phyloP scores from a whole-genome alignment of 441 rosid genomes.

The Erodium moschatum region DNA sequence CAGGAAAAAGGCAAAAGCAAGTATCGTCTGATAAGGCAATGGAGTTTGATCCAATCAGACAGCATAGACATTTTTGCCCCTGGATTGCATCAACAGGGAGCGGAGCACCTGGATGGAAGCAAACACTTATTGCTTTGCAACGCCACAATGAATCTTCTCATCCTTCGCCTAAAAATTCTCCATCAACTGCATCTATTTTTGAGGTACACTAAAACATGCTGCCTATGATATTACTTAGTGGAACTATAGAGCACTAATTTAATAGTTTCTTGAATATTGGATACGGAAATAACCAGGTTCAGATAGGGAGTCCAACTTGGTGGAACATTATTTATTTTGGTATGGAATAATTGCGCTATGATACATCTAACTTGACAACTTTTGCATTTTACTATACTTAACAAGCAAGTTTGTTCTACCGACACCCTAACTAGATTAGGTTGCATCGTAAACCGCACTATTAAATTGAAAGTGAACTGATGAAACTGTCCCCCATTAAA shows the following conservation, averaged over 20 bases:
- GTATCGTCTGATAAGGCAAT: conserved; percentile 32
- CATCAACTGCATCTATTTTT: conserved; percentile 42
- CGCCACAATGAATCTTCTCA: conserved; percentile 36
- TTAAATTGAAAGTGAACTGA: too few species aligned
- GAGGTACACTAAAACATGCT: conserved; percentile 37
- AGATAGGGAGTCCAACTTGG: neutral
- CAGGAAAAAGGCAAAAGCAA: conserved; percentile 34
- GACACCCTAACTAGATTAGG: too few species aligned
- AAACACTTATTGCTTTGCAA: conserved; percentile 60
- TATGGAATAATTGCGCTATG: neutral
- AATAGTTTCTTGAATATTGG: neutral
- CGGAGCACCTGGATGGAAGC: conserved; percentile 70
- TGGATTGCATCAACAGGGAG: conserved; percentile 64
- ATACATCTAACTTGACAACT: too few species aligned
- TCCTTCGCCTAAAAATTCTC: conserved; percentile 31
- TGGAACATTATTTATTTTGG: neutral
- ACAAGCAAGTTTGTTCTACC: too few species aligned
- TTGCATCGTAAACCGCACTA: too few species aligned
- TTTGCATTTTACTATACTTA: too few species aligned
- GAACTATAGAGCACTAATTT: neutral
- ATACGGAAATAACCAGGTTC: neutral
- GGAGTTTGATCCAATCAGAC: conserved; percentile 84
- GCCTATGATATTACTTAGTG: neutral
- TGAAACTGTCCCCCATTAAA: too few species aligned
- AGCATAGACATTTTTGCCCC: conserved; percentile 90